Evolutionary conservation across 2,329 filamentous ascomycete species (phyloP).

Genomic region (Paraphaeosphaeria minitans): DNA sequence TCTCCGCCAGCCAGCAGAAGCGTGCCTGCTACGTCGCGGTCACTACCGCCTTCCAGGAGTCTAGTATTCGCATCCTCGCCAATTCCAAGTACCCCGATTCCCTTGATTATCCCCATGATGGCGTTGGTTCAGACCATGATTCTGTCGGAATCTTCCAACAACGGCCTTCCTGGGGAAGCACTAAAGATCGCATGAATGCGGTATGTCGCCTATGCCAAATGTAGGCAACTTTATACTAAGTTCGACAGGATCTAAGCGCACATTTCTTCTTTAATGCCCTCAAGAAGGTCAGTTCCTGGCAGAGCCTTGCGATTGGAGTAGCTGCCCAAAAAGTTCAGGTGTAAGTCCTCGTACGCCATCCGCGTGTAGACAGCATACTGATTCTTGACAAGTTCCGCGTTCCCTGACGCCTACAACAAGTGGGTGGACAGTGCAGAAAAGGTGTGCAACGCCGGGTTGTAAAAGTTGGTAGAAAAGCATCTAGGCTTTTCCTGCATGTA

Average conservation of each 20-base stretch:
- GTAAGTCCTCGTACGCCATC: conserved; percentile 1
- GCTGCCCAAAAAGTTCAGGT: conserved; percentile 15
- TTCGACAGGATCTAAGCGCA: conserved; percentile 2
- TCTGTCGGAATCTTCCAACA: conserved; percentile 16
- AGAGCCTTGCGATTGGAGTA: conserved; percentile 4
- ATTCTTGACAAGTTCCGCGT: conserved; percentile 4
- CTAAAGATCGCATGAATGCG: conserved; percentile 12
- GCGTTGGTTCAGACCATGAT: conserved; percentile 12
- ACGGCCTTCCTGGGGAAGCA: conserved; percentile 10
- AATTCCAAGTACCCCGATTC: conserved; percentile 8
- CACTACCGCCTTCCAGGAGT: conserved; percentile 12
- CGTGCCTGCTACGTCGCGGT: conserved; percentile 13
- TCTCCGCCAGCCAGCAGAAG: conserved; percentile 6
- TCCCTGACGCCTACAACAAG: conserved; percentile 13
- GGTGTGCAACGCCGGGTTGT: conserved; percentile 11
- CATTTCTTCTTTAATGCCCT: conserved; percentile 11
- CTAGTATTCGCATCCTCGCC: conserved; percentile 7
- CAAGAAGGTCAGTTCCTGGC: conserved; percentile 11
- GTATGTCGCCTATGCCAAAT: neutral
- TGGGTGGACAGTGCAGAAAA: neutral
- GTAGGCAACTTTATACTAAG: neutral
- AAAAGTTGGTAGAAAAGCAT: neutral
- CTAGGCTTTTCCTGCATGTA: neutral
- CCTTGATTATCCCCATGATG: conserved; percentile 13
- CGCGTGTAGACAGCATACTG: no score